Base-by-base conservation (phyloP, 441 rosid genomes). In the Cnidoscolus chayamansa region DNA sequence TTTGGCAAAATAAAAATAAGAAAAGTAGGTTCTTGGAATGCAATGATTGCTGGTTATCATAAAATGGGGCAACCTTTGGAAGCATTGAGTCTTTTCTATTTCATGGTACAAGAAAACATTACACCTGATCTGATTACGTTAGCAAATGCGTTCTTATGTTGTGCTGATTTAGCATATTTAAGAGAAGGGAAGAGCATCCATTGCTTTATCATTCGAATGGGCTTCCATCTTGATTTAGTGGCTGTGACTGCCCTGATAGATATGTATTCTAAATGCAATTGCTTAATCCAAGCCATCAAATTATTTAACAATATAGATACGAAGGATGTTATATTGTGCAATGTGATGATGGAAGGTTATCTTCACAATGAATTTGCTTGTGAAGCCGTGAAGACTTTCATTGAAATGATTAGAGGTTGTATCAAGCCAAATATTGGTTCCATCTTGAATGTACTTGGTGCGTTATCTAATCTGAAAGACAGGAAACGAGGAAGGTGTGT, bases 331-430 rank as follows among this genome's bases (percentile, higher is more conserved):
- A 53, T 77, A 71, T 71, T 65, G 45, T 68, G 61, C 35, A 68
- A 68, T 61, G 83, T 80, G 51, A 74, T 77, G 78, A 71, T 80
- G 81, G 69, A 69, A 63, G 83, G 81, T 31, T 80, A 71, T 67
- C 54, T 80, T 30, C 61, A 74, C 64, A 74, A 64, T 61, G 68
- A 66, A 47, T 54, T 63, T 68, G 68, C 76, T 63, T n/a, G 31
- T 2, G 70, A 74, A 74, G 69, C 83, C 16, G 11, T 60, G 16
- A 62, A 63, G 15, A 45, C 20, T 59, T 80, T 77, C 32, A n/a
- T 43, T 31, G 78, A 77, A 68, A 80, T 77, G 81, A 68, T 77
- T 58, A 31, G 65, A 40, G 17, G 59, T 1, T 55, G 58, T 62
- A 56, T 63, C 48, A 77, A 57, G 71, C 81, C 81, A 43, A 77